Conservation (phyloP, 345 rosid species). For the Bruguiera gymnorhiza region DNA sequence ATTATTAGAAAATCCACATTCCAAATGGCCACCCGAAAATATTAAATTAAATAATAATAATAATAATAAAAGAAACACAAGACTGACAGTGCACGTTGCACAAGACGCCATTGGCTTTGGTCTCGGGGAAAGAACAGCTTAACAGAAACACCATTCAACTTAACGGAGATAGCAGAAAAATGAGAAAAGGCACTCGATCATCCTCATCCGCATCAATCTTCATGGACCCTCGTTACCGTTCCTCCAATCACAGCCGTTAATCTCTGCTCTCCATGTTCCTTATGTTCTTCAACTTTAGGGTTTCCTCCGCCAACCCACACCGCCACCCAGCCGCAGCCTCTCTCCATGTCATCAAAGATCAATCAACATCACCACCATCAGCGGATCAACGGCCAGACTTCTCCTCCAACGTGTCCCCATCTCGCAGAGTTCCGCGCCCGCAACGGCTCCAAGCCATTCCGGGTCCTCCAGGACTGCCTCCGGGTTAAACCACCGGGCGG, state of each 20-base stretch:
- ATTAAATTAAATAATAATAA: neutral
- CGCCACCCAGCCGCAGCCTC: constrained; percentile 18
- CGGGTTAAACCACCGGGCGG: constrained; percentile 58
- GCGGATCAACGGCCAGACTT: constrained; percentile 21
- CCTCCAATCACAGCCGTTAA: constrained; percentile 44
- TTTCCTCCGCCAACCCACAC: constrained; percentile 23
- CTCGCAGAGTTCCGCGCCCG: constrained; percentile 48
- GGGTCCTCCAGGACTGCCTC: constrained; percentile 51
- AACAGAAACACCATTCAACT: neutral
- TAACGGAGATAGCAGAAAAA: neutral
- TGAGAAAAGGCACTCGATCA: neutral
- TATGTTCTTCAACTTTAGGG: constrained; percentile 41
- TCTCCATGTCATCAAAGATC: constrained; percentile 43
- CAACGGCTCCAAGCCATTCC: constrained; percentile 50
- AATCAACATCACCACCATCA: constrained; percentile 12
- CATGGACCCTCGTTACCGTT: constrained; percentile 19
- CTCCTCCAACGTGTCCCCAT: constrained; percentile 48
- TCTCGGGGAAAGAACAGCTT: neutral
- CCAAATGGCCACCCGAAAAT: neutral
- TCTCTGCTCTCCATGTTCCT: constrained; percentile 32
- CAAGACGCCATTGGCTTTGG: neutral
- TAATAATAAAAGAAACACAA: neutral
- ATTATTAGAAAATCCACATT: neutral
- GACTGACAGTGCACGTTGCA: neutral
- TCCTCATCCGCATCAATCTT: constrained; percentile 8